Conservation (phyloP, 1,284 basidiomycete species). For the Uromyces viciae-fabae region DNA sequence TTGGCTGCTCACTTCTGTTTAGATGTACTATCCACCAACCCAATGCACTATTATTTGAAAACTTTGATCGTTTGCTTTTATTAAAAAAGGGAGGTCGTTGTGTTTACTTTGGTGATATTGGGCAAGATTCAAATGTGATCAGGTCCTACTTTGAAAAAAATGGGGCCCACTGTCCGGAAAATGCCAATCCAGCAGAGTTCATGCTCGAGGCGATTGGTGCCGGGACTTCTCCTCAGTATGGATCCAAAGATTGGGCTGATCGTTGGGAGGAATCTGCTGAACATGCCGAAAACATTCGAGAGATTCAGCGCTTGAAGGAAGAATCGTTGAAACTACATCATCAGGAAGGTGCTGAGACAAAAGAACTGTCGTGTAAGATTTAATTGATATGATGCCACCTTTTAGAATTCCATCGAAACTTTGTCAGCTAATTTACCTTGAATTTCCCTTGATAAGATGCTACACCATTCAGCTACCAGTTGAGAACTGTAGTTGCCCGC, state of each 20-base stretch:
- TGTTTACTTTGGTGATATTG: slow-evolving; percentile 62
- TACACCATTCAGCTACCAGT: slow-evolving; percentile 72
- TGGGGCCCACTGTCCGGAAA: slow-evolving; percentile 59
- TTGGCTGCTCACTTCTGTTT: too few species aligned
- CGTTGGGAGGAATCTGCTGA: slow-evolving; percentile 54
- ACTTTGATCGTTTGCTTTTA: slow-evolving; percentile 62
- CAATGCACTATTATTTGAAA: slow-evolving; percentile 59
- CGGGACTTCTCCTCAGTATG: slow-evolving; percentile 52
- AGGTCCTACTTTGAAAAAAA: slow-evolving; percentile 61
- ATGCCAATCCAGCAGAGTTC: slow-evolving; percentile 60
- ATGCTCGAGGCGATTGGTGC: slow-evolving; percentile 56
- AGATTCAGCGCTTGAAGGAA: slow-evolving; percentile 58
- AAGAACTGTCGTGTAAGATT: neutral
- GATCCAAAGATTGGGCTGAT: slow-evolving; percentile 55
- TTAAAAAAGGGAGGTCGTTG: slow-evolving; percentile 61
- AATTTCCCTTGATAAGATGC: slow-evolving; percentile 55
- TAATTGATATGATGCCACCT: neutral
- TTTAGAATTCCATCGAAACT: too few species aligned
- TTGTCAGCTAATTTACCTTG: slow-evolving; percentile 48
- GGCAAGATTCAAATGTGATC: slow-evolving; percentile 59
- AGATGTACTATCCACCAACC: slow-evolving; percentile 26
- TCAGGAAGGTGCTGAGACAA: slow-evolving; percentile 48
- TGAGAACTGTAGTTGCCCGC: slow-evolving; percentile 68
- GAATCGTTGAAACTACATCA: slow-evolving; percentile 56
- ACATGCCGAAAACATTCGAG: slow-evolving; percentile 54